Evolutionary conservation across 371 early-diverging fungal species (phyloP).

Genomic region (Zancudomyces culisetae): DNA sequence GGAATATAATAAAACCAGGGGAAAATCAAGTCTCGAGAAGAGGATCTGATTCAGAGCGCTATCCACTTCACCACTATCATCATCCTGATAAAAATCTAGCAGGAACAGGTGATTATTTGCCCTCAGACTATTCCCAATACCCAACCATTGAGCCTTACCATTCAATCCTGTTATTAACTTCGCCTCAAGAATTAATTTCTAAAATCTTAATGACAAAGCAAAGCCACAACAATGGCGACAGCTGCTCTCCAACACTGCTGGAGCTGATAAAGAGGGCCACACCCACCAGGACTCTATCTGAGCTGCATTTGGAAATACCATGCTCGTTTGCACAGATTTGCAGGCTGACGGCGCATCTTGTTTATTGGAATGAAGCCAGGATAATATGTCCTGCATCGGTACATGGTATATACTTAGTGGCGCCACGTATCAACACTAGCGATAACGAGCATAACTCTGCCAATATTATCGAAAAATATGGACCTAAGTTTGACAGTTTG

Average conservation of each 20-base stretch:
- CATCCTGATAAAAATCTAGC: background rate
- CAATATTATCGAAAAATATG: conserved; percentile 3
- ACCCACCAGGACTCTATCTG: conserved; percentile 68
- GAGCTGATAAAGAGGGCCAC: conserved; percentile 69
- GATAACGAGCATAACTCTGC: no score
- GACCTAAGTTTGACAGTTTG: conserved; percentile 15
- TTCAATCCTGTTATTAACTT: conserved; percentile 59
- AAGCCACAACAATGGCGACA: no score
- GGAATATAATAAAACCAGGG: background rate
- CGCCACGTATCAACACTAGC: conserved; percentile 42
- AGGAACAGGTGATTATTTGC: conserved; percentile 11
- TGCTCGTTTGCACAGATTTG: conserved; percentile 82
- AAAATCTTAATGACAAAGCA: no score
- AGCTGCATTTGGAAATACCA: conserved; percentile 57
- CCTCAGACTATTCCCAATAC: conserved; percentile 38
- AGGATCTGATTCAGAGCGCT: background rate
- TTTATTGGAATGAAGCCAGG: conserved; percentile 78
- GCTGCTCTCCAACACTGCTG: conserved; percentile 66
- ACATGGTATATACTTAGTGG: conserved; percentile 59
- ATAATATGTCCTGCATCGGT: conserved; percentile 61
- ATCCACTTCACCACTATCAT: background rate
- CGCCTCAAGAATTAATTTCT: conserved; percentile 58
- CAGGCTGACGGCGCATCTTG: conserved; percentile 68
- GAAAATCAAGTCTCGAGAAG: background rate
- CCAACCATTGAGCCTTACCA: conserved; percentile 72